Evolutionary conservation across 2,329 filamentous ascomycete species (phyloP), one percentile per base, ranked within the genome.

Genomic region (Colletotrichum sp.): DNA sequence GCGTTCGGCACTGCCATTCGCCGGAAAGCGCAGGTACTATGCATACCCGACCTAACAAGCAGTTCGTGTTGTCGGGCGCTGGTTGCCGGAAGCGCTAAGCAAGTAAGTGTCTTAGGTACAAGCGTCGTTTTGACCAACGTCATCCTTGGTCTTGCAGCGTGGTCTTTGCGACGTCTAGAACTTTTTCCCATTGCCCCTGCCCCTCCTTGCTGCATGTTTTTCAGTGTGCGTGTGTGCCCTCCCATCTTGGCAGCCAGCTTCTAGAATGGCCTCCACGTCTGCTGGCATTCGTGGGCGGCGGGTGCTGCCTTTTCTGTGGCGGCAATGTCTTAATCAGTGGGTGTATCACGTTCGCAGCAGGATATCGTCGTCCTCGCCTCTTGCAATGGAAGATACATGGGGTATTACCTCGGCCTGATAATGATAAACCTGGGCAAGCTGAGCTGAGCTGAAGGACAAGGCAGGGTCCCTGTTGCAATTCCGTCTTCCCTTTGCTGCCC

Each of bases 21-120:
- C 72, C 69, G 48, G 25, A 67, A 75, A 28, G 22, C 27, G 36
- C 34, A 66, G 52, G 8, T 34, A 61, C 15, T 18, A 18, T 39
- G 16, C 36, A 18, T 39, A 34, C 15, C 6, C 13, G 15, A 39
- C 36, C 36, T 39, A 39, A 8, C 36, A 39, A 5, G 67, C 28
- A 58, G 64, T 48, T 71, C 64, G 61, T 66, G 61, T 55, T 62
- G 68, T 75, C 48, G 66, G 56, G 67, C 39, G 61, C 36, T 71
- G 68, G 68, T 27, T 71, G 62, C 68, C 61, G 66, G n/a, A 61
- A 27, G 36, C 30, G 60, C 27, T 48, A 56, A 39, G n/a, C 30
- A 60, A n/a, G 30, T 66, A 60, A n/a, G 30, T 66, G 48, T 71
- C 28, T 18, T 55, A 43, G 27, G 69, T 34, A 39, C 13, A 39